Percentiles rank a stretch among this genome's conserved stretches.
Evolutionary conservation across 139 green algal species (phyloP).

Genomic region (Pseudopediastrum boryanum): DNA sequence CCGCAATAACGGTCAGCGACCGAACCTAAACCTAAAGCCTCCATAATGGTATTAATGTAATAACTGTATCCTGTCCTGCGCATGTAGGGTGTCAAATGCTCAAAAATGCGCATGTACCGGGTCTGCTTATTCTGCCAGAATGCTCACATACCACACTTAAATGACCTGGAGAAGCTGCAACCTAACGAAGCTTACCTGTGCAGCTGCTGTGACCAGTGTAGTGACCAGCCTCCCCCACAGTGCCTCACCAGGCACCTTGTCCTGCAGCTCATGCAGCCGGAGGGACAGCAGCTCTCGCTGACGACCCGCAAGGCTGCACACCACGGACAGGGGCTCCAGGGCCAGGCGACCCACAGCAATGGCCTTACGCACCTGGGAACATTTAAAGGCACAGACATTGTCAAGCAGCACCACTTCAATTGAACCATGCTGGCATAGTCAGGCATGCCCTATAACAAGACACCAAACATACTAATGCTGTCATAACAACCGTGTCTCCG

Average conservation of each 20-base stretch:
- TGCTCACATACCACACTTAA: background rate
- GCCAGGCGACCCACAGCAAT: slow-evolving; percentile 78
- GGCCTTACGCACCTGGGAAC: slow-evolving; percentile 75
- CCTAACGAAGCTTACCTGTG: slow-evolving; percentile 46
- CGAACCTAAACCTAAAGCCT: too few species aligned
- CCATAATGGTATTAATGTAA: too few species aligned
- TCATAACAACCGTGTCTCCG: too few species aligned
- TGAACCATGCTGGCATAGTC: too few species aligned
- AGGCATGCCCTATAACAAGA: background rate
- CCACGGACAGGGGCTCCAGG: slow-evolving; percentile 86
- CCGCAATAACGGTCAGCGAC: too few species aligned
- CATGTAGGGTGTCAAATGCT: too few species aligned
- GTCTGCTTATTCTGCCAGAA: too few species aligned
- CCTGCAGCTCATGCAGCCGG: slow-evolving; percentile 33
- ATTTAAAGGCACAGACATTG: background rate
- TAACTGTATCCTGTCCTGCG: too few species aligned
- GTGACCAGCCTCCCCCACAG: slow-evolving; percentile 10
- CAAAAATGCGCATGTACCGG: too few species aligned
- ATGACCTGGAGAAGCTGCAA: background rate
- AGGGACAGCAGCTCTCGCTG: slow-evolving; percentile 57
- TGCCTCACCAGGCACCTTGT: slow-evolving; percentile 10
- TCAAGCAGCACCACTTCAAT: too few species aligned
- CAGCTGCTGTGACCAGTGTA: slow-evolving; percentile 55
- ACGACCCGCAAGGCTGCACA: slow-evolving; percentile 76
- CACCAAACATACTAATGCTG: background rate